These are phyloP conservation scores for Penicillium subrubescens DNA, from an alignment of 495 filamentous ascomycete species.

Conservation along the genomic window DNA sequence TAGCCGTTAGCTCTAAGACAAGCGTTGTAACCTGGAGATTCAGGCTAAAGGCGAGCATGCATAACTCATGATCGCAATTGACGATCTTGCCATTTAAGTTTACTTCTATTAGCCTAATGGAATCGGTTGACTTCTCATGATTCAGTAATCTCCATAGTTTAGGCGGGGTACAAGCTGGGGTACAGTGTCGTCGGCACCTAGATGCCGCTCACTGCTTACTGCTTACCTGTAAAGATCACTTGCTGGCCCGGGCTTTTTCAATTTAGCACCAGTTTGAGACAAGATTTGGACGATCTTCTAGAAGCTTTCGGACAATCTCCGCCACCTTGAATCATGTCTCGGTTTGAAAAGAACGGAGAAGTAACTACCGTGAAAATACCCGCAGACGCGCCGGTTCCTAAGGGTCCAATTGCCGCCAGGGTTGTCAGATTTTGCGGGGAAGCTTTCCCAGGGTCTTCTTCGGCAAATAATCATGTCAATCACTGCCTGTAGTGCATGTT, in stretches of 20 bases:
- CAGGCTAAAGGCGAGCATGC: not conserved
- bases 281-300: not conserved
- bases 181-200: not conserved
- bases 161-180: not conserved
- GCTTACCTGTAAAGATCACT: not conserved
- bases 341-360: not conserved
- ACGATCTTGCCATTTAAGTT: not conserved
- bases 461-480: not conserved
- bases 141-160: not conserved
- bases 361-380: not conserved
- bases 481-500: not conserved
- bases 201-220: not conserved
- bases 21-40: not conserved
- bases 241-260: not conserved
- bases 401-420: not conserved
- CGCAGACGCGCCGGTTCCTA: too few species aligned
- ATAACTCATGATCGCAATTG: not conserved
- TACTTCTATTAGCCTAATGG: not conserved
- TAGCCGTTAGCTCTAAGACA: not conserved
- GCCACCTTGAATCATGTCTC: not conserved
- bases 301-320: not conserved
- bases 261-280: not conserved
- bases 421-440: not conserved
- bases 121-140: not conserved
- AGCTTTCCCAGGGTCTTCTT: not conserved